Base-by-base conservation (phyloP, 1,284 basidiomycete species). In the Sparassis latifolia region DNA sequence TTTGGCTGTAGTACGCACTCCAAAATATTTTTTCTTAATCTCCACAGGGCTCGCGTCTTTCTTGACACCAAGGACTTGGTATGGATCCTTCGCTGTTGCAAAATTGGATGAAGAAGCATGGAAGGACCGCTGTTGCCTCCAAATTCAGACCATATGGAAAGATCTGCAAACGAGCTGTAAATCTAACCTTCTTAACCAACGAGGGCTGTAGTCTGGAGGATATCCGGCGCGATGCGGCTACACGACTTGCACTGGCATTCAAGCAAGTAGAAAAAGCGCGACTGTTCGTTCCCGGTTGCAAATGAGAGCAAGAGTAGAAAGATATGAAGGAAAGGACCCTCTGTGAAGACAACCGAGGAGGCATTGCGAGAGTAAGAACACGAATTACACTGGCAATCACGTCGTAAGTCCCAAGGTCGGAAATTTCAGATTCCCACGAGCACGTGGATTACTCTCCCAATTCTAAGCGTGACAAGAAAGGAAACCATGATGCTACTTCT, bases 21-120 rank as follows among this genome's bases (percentile, higher is more conserved):
- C 79, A 68, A 98, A 99, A 70, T 99, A 99, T 1, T 82, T 80
- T 69, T 97, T 96, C 79, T 99, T 99, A 64, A 99, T 97, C 59
- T 99, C 94, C 42, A 86, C 82, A 20, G 84, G 67, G 30, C 83
- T 78, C 43, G 96, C 90, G 67, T 95, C 92, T 62, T 85, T 84
- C 59, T 79, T 80, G 10, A 99, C 89, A 31, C 96, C 96, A 6
- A 99, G 74, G 20, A 92, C 86, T 42, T 89, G 71, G 68, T 99
- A 99, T 0, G 97, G 97, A 66, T 94, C 86, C 68, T 93, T 97
- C n/a, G 80, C 66, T 20, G 20, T 20, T 2, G 83, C 84, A 51
- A 64, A 65, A 42, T 70, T 67, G 12, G 76, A 66, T 10, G 75
- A 62, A 29, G 90, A 82, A 10, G 84, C 75, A 71, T 96, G 93